Evolutionary conservation across 2,329 filamentous ascomycete species (phyloP).

Genomic region (Trichoderma sp.): DNA sequence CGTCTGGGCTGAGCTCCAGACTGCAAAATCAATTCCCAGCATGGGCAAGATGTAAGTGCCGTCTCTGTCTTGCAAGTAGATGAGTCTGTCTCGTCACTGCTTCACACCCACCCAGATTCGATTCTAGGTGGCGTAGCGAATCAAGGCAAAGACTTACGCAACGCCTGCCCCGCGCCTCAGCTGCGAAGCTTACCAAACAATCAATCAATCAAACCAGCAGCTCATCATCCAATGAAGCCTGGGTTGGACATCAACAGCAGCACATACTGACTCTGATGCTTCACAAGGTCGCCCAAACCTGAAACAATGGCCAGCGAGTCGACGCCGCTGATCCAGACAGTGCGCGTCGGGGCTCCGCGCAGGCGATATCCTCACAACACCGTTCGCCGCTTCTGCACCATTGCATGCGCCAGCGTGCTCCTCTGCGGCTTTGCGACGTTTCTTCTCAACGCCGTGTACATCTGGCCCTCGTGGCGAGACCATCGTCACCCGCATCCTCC

Average conservation of each 20-base stretch:
- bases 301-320: constrained; percentile 52
- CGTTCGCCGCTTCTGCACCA: constrained; percentile 66
- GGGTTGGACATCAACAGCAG: too few relatives aligned
- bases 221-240: neutral
- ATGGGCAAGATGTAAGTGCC: constrained; percentile 27
- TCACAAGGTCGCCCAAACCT: constrained; percentile 26
- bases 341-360: constrained; percentile 55
- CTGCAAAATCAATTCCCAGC: neutral
- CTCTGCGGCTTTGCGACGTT: constrained; percentile 54
- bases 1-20: neutral
- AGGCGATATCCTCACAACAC: constrained; percentile 61
- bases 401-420: constrained; percentile 58
- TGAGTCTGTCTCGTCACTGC: constrained; percentile 10
- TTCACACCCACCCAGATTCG: neutral
- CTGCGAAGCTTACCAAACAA: neutral
- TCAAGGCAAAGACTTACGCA: constrained; percentile 9
- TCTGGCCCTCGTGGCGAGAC: constrained; percentile 39
- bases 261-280: neutral
- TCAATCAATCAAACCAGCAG: neutral
- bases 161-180: constrained; percentile 14
- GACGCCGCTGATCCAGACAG: constrained; percentile 67
- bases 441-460: constrained; percentile 49
- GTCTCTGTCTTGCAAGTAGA: neutral
- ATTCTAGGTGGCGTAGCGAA: constrained; percentile 20
- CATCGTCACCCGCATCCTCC: constrained; percentile 26